These are phyloP conservation scores for Yamadazyma laniorum DNA, from an alignment of 805 yeast genomes.

Conservation along the genomic window DNA sequence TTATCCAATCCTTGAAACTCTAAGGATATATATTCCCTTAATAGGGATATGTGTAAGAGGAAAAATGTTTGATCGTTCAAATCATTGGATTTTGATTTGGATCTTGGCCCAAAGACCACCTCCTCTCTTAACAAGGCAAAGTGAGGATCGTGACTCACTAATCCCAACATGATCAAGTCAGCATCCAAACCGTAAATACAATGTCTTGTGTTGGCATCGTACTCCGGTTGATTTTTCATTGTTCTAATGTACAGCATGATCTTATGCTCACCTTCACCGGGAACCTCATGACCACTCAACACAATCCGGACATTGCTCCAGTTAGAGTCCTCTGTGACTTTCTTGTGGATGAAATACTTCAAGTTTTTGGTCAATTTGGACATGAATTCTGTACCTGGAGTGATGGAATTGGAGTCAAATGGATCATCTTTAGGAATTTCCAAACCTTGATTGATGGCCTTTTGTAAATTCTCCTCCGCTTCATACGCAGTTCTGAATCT, in stretches of 20 bases:
- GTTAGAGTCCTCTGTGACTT: slow-evolving; percentile 77
- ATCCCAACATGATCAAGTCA: slow-evolving; percentile 89
- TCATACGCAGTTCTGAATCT: slow-evolving; percentile 92
- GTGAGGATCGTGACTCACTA: slow-evolving; percentile 93
- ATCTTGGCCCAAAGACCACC: slow-evolving; percentile 76
- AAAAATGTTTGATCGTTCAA: slow-evolving; percentile 79
- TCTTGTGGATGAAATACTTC: slow-evolving; percentile 84
- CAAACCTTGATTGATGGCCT: slow-evolving; percentile 71
- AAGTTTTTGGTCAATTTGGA: slow-evolving; percentile 77
- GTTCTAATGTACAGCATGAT: slow-evolving; percentile 89
- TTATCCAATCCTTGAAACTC: slow-evolving; percentile 76
- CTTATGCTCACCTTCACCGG: slow-evolving; percentile 98
- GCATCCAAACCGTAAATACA: slow-evolving; percentile 97
- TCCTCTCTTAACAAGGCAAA: slow-evolving; percentile 93
- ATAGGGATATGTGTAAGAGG: slow-evolving; percentile 78
- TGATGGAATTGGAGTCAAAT: slow-evolving; percentile 88
- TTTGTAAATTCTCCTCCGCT: slow-evolving; percentile 74
- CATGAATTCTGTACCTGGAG: slow-evolving; percentile 98
- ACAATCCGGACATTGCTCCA: slow-evolving; percentile 81
- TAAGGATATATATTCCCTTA: slow-evolving; percentile 85
- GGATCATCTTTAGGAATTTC: slow-evolving; percentile 80
- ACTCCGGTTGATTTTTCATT: slow-evolving; percentile 68
- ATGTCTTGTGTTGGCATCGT: slow-evolving; percentile 81
- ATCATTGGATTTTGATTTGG: slow-evolving; percentile 35
- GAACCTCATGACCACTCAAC: slow-evolving; percentile 92